Evolutionary conservation across 192 early-diverging fungal genomes (phyloP), one percentile per base, ranked within the genome.

Genomic region (Oehlia diaphana): DNA sequence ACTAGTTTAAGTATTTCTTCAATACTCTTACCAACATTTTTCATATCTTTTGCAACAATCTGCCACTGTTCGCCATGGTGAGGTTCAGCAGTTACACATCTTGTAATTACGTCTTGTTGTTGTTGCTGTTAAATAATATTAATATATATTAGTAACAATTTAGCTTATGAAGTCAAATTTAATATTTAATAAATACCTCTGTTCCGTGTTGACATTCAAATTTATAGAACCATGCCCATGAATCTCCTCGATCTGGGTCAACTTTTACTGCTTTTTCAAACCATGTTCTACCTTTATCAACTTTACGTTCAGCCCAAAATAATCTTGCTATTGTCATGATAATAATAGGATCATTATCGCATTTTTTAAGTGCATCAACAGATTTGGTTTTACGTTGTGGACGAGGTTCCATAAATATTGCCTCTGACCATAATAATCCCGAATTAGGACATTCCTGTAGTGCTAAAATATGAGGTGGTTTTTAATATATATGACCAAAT

Each of bases 281-380:
- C 98, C 98, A 99, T 42, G 87, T 89, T 26, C 97, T 82, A 9
- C 97, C 96, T 86, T 98, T 99, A 26, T 97, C 98, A 4, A 93
- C 81, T 77, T 97, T 96, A 26, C 95, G 86, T 82, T 99, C 98
- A 0, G 89, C 82, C 97, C 96, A 98, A 79, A 99, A 98, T 58
- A 98, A 81, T 9, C 96, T 84, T 1, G 97, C 97, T 2, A 98
- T 93, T 1, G 95, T 93, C 4, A 86, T 74, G 7, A 97, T 85
- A 3, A 99, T 90, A 14, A 88, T 75, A 1, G 95, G 90, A 79
- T 98, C 96, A 79, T 96, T 90, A 44, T 95, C 97, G 14, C 93
- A 95, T 76, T 94, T 91, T 82, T 96, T 96, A 10, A 98, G 86
- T 0, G 97, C 98, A 84, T 99, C 98, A 3, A 92, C 91, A 23